Evolutionary conservation across 768 basidiomycete species (phyloP), one percentile per base, ranked within the genome.

Genomic region (Antrodiella citrinella): DNA sequence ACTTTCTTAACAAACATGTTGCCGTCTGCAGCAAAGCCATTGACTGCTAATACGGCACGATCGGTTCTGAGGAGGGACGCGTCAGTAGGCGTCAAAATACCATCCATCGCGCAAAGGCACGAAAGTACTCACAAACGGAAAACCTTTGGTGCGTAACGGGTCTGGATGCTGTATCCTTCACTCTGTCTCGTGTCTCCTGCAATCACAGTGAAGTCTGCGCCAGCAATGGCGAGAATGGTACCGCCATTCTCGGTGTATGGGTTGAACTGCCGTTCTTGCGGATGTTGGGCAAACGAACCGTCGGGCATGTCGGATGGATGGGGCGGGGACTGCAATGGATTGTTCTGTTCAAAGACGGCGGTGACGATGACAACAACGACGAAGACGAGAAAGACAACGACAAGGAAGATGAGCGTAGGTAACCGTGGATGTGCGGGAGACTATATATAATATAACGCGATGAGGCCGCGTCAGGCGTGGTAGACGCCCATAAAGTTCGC

Each of bases 1-100:
- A 99, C 86, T 63, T 85, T 84, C 80, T 97, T 96, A 61, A 98
- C 92, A 62, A 99, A 94, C 80, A 89, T 90, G 61, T 94, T 94
- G 21, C 91, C 95, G 64, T 99, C 96, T 44, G 94, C 96, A 40
- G 91, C 89, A 65, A 97, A 98, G 7, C 96, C 96, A 59, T 97
- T 96, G 30, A 96, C 91, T 18, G 95, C 93, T 19, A 99, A 74
- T 4, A 93, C 91, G 25, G 90, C 90, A 60, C 84, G 89, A 69
- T 93, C 91, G 15, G 91, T 95, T 64, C 92, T 95, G 66, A 38
- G 47, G 43, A 51, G 52, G 49, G 41, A 50, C 49, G 51, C 46
- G 48, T 41, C n/a, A n/a, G n/a, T n/a, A n/a, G n/a, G 35, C 44
- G 46, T 23, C 47, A 23, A 13, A 15, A 24, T 9, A 25, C 19